phyloP scores from a whole-genome alignment of 176 grass and related monocot species.

The Carex kokanica region DNA sequence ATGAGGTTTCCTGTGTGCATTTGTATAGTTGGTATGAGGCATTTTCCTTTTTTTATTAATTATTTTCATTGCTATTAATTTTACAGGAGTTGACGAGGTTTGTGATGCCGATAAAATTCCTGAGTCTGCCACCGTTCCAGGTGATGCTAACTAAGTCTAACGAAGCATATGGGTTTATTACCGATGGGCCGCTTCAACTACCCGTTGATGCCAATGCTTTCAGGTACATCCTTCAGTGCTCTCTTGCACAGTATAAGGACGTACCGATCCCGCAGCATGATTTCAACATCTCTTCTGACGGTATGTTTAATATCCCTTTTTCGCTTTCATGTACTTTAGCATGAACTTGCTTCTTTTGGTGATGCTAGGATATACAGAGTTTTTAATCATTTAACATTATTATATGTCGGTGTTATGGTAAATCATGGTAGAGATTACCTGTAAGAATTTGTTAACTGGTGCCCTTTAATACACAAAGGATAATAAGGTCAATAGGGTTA shows the following conservation, averaged over 20 bases:
- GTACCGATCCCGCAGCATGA: conserved; percentile 37
- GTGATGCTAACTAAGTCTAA: conserved; percentile 82
- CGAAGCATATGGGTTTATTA: conserved; percentile 67
- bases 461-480: background rate
- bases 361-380: background rate
- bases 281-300: conserved; percentile 32
- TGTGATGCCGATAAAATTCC: conserved; percentile 75
- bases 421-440: background rate
- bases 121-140: conserved; percentile 65
- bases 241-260: conserved; percentile 24
- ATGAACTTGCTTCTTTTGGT: background rate
- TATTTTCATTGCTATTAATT: background rate
- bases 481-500: background rate
- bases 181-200: conserved; percentile 57
- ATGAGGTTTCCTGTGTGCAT: background rate
- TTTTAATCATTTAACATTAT: background rate
- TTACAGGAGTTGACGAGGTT: conserved; percentile 57
- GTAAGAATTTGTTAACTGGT: background rate
- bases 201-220: conserved; percentile 79
- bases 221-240: conserved; percentile 91
- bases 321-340: background rate
- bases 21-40: background rate
- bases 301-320: conserved; percentile 10
- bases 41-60: background rate
- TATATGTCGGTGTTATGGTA: background rate